Conservation (phyloP, 495 filamentous ascomycete species). For the Neurospora sublineolata region DNA sequence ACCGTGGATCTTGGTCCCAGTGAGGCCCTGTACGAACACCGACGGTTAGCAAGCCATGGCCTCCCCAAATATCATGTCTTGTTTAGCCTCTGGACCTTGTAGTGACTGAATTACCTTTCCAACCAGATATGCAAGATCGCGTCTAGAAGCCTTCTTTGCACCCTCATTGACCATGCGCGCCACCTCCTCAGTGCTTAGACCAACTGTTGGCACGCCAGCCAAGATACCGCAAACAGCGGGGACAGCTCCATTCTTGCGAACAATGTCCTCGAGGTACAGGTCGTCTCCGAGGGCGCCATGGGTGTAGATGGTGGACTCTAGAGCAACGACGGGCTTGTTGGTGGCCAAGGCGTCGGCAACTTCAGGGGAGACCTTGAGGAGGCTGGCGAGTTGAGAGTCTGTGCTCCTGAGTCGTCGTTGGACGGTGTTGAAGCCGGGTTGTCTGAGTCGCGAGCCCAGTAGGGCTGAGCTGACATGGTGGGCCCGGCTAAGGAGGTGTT, state of each 20-base stretch:
- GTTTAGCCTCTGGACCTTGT: no score
- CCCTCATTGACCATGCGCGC: slow-evolving; percentile 57
- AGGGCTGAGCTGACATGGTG: neutral
- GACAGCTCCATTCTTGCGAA: slow-evolving; percentile 70
- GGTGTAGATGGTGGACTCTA: slow-evolving; percentile 75
- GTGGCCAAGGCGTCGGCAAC: slow-evolving; percentile 61
- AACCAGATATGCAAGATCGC: slow-evolving; percentile 71
- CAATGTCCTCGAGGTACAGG: slow-evolving; percentile 65
- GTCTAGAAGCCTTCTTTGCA: slow-evolving; percentile 67
- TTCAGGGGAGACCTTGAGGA: slow-evolving; percentile 71
- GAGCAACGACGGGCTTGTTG: slow-evolving; percentile 71
- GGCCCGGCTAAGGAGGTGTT: neutral
- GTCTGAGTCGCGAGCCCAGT: neutral
- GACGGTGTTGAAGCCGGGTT: neutral
- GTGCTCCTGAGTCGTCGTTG: neutral
- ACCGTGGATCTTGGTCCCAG: slow-evolving; percentile 59
- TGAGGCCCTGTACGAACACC: slow-evolving; percentile 39
- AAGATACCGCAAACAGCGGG: slow-evolving; percentile 88
- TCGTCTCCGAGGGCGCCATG: slow-evolving; percentile 77
- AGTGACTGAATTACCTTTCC: slow-evolving; percentile 50
- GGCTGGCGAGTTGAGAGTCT: slow-evolving; percentile 31
- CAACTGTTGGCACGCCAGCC: slow-evolving; percentile 70
- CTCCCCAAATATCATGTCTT: no score
- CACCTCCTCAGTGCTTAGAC: slow-evolving; percentile 58
- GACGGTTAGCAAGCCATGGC: neutral